phyloP scores from a whole-genome alignment of 139 green algal genomes.

The Pseudopediastrum boryanum region DNA sequence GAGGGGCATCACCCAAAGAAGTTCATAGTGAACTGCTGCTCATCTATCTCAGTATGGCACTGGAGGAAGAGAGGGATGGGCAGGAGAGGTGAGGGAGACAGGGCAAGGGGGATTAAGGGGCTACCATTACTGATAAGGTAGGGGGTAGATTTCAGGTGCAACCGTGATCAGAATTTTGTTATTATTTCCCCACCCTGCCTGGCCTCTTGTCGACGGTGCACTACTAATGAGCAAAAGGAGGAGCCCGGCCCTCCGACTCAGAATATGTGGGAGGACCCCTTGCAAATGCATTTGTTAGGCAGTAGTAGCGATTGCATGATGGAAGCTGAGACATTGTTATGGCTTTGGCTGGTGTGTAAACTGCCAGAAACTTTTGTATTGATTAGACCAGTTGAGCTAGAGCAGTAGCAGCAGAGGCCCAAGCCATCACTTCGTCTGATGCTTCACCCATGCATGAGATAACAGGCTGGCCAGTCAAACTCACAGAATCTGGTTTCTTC shows the following conservation, averaged over 20 bases:
- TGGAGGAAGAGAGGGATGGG: conserved; percentile 36
- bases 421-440: too few species aligned
- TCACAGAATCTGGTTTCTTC: too few species aligned
- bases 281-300: background rate
- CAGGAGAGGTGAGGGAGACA: background rate
- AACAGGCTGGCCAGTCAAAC: too few species aligned
- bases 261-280: background rate
- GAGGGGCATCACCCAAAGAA: conserved; percentile 51
- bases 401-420: too few species aligned
- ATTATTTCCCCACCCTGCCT: background rate
- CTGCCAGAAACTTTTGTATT: too few species aligned
- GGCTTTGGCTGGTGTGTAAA: too few species aligned
- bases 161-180: background rate
- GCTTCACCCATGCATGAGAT: too few species aligned
- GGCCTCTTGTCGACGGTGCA: too few species aligned
- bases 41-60: conserved; percentile 72
- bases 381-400: too few species aligned
- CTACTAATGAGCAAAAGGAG: too few species aligned
- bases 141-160: background rate
- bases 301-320: background rate
- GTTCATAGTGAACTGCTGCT: conserved; percentile 78
- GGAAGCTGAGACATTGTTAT: too few species aligned
- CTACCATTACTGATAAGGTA: background rate
- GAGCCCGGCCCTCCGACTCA: background rate
- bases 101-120: background rate